Evolutionary conservation across 2,329 filamentous ascomycete genomes (phyloP), one percentile per base, ranked within the genome.

Genomic region (Emergomyces orientalis): DNA sequence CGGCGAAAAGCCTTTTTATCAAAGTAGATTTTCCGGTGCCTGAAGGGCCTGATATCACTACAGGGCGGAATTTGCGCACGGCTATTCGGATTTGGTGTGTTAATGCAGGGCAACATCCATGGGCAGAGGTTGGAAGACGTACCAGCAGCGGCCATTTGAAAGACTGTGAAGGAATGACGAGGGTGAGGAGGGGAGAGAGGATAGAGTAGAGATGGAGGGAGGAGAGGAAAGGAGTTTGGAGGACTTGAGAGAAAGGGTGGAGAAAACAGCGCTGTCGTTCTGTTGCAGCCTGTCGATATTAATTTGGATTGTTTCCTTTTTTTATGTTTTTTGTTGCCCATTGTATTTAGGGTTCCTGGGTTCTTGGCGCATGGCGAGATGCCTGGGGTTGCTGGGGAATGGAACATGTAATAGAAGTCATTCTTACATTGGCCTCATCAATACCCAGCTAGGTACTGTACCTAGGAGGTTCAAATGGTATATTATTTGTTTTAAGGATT

Each of bases 21-120:
- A 79, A 67, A 5, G 77, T 78, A 14, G 73, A 76, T 69, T 78
- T 77, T 27, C 77, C 77, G 2, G 75, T 74, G 49, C 77, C 75
- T 25, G 74, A 76, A 19, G 74, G 75, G 13, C 77, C 76, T 14
- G 73, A 76, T 52, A 78, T 69, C 41, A 79, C 76, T 34, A 79
- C 71, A 6, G 77, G 76, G 41, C 76, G 71, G 62, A 72, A 72
- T 60, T 69, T 72, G 54, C 68, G 69, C 37, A 69, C 70, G 71
- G 62, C 43, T 62, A 30, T 37, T 59, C 30, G 52, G 2, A 6
- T 25, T 37, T 25, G 55, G 56, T 32, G n/a, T 17, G 49, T 32
- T 27, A 27, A 14, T n/a, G 43, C 34, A 17, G 9, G 27, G 27
- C 11, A 3, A 9, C 8, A 30, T n/a, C 49, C 3, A 30, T 32